A percentile compares a stretch with the other conserved stretches of the same genome.
Conservation (phyloP, 495 filamentous ascomycete species). For the Clavariopsis aquatica region DNA sequence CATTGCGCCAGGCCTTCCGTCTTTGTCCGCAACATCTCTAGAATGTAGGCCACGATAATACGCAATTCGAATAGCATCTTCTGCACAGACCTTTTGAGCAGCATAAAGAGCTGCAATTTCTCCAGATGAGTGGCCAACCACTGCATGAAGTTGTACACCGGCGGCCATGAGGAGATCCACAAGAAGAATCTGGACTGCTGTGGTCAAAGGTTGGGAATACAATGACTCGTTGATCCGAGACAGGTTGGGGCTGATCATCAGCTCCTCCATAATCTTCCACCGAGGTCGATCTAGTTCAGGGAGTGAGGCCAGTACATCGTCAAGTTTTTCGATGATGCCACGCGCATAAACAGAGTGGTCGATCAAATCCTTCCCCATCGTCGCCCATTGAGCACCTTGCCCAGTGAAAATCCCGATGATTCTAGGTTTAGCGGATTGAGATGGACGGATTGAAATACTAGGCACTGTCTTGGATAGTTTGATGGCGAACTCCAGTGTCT, state of each 20-base stretch:
- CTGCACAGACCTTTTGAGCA: constrained; percentile 9
- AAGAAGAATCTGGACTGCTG: constrained; percentile 28
- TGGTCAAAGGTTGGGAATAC: constrained; percentile 25
- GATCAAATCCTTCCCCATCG: constrained; percentile 13
- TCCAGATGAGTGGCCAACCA: constrained; percentile 27
- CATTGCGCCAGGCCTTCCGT: constrained; percentile 9
- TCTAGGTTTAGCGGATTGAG: no score
- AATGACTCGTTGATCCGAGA: neutral
- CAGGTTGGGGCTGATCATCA: neutral
- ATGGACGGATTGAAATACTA: no score
- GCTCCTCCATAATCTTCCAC: constrained; percentile 18
- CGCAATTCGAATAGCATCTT: constrained; percentile 15
- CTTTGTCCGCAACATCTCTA: neutral
- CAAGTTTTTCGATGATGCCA: constrained; percentile 3
- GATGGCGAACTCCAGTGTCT: no score
- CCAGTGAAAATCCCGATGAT: constrained; percentile 41
- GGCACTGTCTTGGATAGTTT: no score
- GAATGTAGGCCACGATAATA: constrained; percentile 30
- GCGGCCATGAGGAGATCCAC: constrained; percentile 6
- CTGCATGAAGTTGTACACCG: constrained; percentile 7
- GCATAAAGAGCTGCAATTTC: constrained; percentile 32
- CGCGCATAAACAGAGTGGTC: neutral
- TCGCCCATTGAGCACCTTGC: constrained; percentile 34
- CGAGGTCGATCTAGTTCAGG: constrained; percentile 11
- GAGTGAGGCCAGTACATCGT: neutral